These are phyloP conservation scores for Xylariaceae sp. DNA, from an alignment of 2,329 filamentous ascomycete species.

Conservation along the genomic window DNA sequence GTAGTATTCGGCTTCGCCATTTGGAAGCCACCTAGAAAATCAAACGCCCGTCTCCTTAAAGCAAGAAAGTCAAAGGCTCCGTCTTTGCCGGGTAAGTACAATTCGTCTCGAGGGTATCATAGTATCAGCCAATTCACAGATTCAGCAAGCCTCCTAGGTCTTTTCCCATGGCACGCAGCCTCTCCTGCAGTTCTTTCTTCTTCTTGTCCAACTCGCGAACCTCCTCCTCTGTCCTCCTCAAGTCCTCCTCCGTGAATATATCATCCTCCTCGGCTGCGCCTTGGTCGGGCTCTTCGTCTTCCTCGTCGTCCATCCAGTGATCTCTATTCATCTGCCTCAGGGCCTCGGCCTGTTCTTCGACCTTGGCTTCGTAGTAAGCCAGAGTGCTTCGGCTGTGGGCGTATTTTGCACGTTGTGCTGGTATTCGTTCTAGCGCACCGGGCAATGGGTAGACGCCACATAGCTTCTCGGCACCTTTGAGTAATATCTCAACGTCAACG, in stretches of 20 bases:
- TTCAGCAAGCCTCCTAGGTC: slow-evolving; percentile 60
- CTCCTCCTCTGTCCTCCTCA: slow-evolving; percentile 72
- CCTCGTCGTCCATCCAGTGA: slow-evolving; percentile 60
- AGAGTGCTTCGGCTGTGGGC: slow-evolving; percentile 75
- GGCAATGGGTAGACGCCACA: slow-evolving; percentile 85
- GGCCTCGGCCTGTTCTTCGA: slow-evolving; percentile 76
- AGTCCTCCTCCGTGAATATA: slow-evolving; percentile 69
- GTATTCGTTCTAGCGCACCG: slow-evolving; percentile 78
- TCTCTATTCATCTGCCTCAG: slow-evolving; percentile 75
- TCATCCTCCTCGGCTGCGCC: slow-evolving; percentile 45
- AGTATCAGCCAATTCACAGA: slow-evolving; percentile 48
- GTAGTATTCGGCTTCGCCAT: no score
- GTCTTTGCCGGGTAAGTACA: slow-evolving; percentile 1
- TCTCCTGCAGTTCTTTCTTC: slow-evolving; percentile 61
- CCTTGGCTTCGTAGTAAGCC: slow-evolving; percentile 78
- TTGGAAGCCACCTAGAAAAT: no score
- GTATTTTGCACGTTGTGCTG: slow-evolving; percentile 72
- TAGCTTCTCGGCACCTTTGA: slow-evolving; percentile 87
- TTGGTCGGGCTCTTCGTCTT: slow-evolving; percentile 51
- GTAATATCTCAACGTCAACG: slow-evolving; percentile 83
- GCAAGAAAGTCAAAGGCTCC: no score
- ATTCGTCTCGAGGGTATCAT: slow-evolving; percentile 24
- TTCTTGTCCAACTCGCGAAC: slow-evolving; percentile 60
- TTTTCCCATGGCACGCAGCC: slow-evolving; percentile 60
- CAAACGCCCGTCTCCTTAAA: no score